phyloP scores from a whole-genome alignment of 495 filamentous ascomycete species.

The Tuber indicum region DNA sequence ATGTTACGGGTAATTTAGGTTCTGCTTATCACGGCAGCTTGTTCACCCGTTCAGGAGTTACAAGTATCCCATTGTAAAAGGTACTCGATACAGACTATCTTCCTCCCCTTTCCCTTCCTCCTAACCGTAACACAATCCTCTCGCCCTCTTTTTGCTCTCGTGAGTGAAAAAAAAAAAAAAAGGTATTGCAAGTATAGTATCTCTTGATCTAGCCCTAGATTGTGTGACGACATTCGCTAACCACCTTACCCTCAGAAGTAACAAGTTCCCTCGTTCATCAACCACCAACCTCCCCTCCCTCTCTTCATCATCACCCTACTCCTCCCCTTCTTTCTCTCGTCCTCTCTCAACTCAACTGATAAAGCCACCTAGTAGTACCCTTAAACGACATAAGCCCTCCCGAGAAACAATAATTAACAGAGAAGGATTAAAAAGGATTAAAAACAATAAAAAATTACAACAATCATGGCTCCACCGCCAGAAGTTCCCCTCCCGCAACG shows the following conservation, averaged over 20 bases:
- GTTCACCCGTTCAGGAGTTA: not conserved
- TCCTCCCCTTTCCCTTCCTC: not conserved
- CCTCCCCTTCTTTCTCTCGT: conserved; percentile 4
- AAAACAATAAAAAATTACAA: not conserved
- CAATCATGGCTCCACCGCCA: conserved; percentile 39
- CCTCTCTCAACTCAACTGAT: not conserved
- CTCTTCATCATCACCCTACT: conserved; percentile 6
- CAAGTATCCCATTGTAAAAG: not conserved
- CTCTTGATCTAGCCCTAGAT: conserved; percentile 10
- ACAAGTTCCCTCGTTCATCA: not conserved
- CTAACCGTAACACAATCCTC: conserved; percentile 1
- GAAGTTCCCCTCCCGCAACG: conserved; percentile 59
- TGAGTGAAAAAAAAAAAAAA: not conserved
- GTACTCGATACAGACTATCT: not conserved
- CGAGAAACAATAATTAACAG: not conserved
- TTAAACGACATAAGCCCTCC: not conserved
- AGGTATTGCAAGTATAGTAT: conserved; percentile 1
- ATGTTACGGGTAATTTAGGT: not conserved
- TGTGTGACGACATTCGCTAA: conserved; percentile 37
- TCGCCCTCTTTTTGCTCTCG: not conserved
- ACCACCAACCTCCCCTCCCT: conserved; percentile 5
- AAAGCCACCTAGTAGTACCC: not conserved
- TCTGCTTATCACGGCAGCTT: not conserved
- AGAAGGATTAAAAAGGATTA: not conserved
- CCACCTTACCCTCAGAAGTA: conserved; percentile 5